A percentile compares a stretch with the other conserved stretches of the same genome.
Evolutionary conservation across 179 eudicot species (phyloP).

Genomic region (Carnegiea gigantea): DNA sequence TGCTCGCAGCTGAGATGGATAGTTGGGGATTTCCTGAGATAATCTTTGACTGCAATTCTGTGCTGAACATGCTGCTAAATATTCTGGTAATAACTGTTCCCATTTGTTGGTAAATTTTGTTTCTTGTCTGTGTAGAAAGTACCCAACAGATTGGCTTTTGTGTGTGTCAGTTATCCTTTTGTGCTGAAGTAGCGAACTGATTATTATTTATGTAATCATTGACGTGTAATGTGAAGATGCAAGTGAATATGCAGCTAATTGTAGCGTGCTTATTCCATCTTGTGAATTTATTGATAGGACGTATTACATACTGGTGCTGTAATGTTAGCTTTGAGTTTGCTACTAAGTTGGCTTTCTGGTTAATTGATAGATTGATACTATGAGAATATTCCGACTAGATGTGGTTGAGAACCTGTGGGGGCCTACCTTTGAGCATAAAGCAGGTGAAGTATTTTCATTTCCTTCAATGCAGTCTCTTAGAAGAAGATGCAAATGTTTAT

Average conservation of each 20-base stretch:
- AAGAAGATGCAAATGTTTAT: constrained; percentile 28
- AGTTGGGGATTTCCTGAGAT: constrained; percentile 88
- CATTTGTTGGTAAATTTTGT: constrained; percentile 46
- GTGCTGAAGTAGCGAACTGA: not conserved
- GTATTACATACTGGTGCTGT: constrained; percentile 34
- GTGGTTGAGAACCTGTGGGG: constrained; percentile 72
- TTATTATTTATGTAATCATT: constrained; percentile 14
- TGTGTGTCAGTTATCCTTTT: constrained; percentile 17
- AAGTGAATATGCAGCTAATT: not conserved
- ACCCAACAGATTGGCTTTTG: constrained; percentile 18
- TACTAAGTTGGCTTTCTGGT: constrained; percentile 71
- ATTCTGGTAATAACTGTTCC: constrained; percentile 77
- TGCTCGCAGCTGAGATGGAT: constrained; percentile 97
- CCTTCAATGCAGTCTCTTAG: constrained; percentile 25
- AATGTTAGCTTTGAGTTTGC: constrained; percentile 26
- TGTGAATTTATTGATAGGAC: constrained; percentile 24
- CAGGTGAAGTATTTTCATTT: constrained; percentile 66
- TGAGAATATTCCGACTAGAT: constrained; percentile 65
- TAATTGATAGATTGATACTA: constrained; percentile 77
- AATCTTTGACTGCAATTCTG: constrained; percentile 66
- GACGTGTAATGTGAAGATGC: constrained; percentile 10
- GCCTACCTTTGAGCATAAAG: constrained; percentile 42
- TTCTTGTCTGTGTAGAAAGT: constrained; percentile 23
- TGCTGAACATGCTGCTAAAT: constrained; percentile 81
- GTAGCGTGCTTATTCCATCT: constrained; percentile 11